Evolutionary conservation across 371 early-diverging fungal genomes (phyloP).

Genomic region (Smittium culicis): DNA sequence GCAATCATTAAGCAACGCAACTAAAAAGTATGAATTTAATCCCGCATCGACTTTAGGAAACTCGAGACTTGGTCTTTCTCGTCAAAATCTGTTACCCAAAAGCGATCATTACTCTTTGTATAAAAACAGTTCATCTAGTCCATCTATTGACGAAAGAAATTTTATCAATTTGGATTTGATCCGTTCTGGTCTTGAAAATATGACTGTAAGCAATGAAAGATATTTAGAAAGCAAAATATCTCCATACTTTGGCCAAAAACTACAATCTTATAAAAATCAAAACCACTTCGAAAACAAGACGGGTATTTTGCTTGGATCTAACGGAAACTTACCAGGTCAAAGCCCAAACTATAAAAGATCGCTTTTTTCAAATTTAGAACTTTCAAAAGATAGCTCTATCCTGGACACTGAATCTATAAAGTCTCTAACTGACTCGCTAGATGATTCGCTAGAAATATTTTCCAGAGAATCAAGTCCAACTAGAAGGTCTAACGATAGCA

Average conservation of each 20-base stretch:
- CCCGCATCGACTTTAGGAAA: neutral
- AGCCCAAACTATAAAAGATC: neutral
- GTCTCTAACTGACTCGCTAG: neutral
- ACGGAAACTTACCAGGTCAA: neutral
- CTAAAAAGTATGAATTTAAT: neutral
- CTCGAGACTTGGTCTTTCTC: neutral
- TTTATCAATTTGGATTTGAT: neutral
- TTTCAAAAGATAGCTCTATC: neutral
- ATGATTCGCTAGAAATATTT: neutral
- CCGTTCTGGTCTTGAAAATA: neutral
- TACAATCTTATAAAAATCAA: neutral
- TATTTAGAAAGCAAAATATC: neutral
- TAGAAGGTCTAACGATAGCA: neutral
- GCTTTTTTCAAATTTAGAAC: neutral
- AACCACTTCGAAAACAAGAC: neutral
- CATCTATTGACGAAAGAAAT: neutral
- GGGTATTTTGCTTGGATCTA: neutral
- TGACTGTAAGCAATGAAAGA: neutral
- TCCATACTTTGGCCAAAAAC: neutral
- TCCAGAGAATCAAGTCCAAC: neutral
- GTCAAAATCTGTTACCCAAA: neutral
- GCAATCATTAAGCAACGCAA: neutral
- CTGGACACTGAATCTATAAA: neutral
- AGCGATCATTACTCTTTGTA: neutral
- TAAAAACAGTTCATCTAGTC: neutral